Conservation (phyloP, 768 basidiomycete species). For the Lyophyllum semitale region DNA sequence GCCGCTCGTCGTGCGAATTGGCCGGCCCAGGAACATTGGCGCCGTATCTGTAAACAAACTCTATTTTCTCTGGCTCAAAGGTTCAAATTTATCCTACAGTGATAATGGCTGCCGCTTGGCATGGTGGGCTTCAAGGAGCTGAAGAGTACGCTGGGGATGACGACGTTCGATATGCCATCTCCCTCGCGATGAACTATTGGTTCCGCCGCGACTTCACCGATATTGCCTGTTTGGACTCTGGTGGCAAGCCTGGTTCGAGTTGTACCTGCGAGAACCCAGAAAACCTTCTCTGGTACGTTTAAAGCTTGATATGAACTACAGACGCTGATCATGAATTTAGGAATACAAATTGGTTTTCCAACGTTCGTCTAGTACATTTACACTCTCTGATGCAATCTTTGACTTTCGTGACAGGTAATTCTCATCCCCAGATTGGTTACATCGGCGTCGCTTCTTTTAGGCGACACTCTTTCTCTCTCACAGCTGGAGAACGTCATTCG, state of each 20-base stretch:
- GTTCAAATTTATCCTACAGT: slow-evolving; percentile 26
- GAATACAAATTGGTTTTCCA: slow-evolving; percentile 60
- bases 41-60: slow-evolving; percentile 38
- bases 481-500: slow-evolving; percentile 37
- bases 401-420: slow-evolving; percentile 39
- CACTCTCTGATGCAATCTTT: too few relatives aligned
- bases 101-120: slow-evolving; percentile 51
- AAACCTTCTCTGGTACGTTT: slow-evolving; percentile 24
- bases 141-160: slow-evolving; percentile 37
- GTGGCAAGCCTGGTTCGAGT: slow-evolving; percentile 33
- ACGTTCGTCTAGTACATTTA: slow-evolving; percentile 38
- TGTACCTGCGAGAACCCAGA: slow-evolving; percentile 53
- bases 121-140: slow-evolving; percentile 44
- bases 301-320: slow-evolving; percentile 4
- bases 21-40: slow-evolving; percentile 57
- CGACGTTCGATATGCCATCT: slow-evolving; percentile 31
- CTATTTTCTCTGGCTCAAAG: not conserved
- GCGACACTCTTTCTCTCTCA: slow-evolving; percentile 31
- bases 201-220: slow-evolving; percentile 51
- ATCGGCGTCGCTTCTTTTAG: slow-evolving; percentile 48
- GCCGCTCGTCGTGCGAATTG: slow-evolving; percentile 53
- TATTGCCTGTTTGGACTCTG: slow-evolving; percentile 44
- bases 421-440: slow-evolving; percentile 51
- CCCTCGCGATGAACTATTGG: slow-evolving; percentile 51
- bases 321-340: slow-evolving; percentile 14